phyloP scores from a whole-genome alignment of 2,329 filamentous ascomycete species.

The Cordyceps cateniannulata region DNA sequence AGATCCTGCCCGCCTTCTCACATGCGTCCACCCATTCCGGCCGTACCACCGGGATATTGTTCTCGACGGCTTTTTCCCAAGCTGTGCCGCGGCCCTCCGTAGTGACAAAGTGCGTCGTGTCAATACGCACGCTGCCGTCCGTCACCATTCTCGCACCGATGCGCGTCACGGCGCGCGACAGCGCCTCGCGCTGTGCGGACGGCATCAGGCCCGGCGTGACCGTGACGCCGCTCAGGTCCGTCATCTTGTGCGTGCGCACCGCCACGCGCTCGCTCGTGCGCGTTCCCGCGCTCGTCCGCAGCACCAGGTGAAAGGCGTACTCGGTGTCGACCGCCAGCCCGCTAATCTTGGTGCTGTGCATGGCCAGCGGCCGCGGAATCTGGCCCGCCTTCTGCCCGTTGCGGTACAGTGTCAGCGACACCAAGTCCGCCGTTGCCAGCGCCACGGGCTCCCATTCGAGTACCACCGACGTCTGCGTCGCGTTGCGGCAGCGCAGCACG shows the following conservation, averaged over 20 bases:
- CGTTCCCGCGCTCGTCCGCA: constrained; percentile 86
- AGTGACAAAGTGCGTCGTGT: constrained; percentile 97
- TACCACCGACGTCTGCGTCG: constrained; percentile 95
- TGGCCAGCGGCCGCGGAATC: constrained; percentile 80
- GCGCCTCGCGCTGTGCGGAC: constrained; percentile 60
- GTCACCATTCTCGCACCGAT: constrained; percentile 76
- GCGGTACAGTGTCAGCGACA: constrained; percentile 84
- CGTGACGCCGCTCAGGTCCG: constrained; percentile 89
- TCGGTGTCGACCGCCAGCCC: constrained; percentile 94
- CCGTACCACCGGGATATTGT: constrained; percentile 94
- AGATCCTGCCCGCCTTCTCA: constrained; percentile 83
- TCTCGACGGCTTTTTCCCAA: constrained; percentile 96
- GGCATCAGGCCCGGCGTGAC: constrained; percentile 81
- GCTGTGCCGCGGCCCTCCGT: constrained; percentile 82
- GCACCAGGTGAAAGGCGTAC: constrained; percentile 88
- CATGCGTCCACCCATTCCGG: constrained; percentile 98
- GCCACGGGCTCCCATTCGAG: constrained; percentile 97
- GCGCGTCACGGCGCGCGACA: constrained; percentile 70
- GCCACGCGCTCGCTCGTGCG: constrained; percentile 75
- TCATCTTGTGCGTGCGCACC: constrained; percentile 97
- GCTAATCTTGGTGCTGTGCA: constrained; percentile 93
- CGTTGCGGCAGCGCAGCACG: constrained; percentile 84
- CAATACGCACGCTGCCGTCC: constrained; percentile 83
- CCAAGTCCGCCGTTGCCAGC: constrained; percentile 84
- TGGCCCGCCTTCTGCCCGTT: constrained; percentile 96